phyloP scores from a whole-genome alignment of 345 rosid genomes.

The Carallia pectinifolia region DNA sequence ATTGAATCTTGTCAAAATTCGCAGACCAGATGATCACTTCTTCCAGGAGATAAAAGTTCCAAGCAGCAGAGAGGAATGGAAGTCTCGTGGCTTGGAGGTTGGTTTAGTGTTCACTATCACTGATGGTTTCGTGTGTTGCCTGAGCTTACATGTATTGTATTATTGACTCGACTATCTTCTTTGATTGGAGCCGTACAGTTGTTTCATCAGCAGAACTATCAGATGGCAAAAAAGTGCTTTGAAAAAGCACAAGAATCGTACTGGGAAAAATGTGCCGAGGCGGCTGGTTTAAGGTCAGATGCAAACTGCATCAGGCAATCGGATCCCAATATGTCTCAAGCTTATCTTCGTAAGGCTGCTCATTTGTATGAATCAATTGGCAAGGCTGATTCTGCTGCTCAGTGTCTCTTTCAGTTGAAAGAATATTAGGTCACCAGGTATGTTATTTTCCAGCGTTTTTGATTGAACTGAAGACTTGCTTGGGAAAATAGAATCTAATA shows the following conservation, averaged over 20 bases:
- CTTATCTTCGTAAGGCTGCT: slow-evolving; percentile 44
- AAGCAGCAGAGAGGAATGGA: slow-evolving; percentile 52
- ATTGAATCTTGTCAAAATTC: slow-evolving; percentile 32
- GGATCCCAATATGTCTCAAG: slow-evolving; percentile 35
- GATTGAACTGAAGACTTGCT: too few species aligned
- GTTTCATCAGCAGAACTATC: slow-evolving; percentile 37
- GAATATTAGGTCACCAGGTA: slow-evolving; percentile 46
- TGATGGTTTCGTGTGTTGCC: not conserved
- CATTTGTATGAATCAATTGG: slow-evolving; percentile 45
- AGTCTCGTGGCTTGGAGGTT: slow-evolving; percentile 45
- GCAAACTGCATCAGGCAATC: slow-evolving; percentile 37
- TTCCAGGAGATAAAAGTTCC: slow-evolving; percentile 43
- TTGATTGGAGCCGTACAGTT: slow-evolving; percentile 32
- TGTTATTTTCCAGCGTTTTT: not conserved
- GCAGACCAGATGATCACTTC: slow-evolving; percentile 35
- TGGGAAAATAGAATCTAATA: too few species aligned
- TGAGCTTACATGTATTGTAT: not conserved
- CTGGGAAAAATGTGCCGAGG: slow-evolving; percentile 45
- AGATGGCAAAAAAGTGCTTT: slow-evolving; percentile 50
- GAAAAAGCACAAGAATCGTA: slow-evolving; percentile 41
- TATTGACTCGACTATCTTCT: not conserved
- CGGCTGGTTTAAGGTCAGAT: slow-evolving; percentile 38
- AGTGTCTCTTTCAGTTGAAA: slow-evolving; percentile 36
- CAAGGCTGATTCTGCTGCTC: slow-evolving; percentile 43
- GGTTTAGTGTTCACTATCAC: not conserved